phyloP scores from a whole-genome alignment of 495 filamentous ascomycete species.

The Elaphomyces granulatus region DNA sequence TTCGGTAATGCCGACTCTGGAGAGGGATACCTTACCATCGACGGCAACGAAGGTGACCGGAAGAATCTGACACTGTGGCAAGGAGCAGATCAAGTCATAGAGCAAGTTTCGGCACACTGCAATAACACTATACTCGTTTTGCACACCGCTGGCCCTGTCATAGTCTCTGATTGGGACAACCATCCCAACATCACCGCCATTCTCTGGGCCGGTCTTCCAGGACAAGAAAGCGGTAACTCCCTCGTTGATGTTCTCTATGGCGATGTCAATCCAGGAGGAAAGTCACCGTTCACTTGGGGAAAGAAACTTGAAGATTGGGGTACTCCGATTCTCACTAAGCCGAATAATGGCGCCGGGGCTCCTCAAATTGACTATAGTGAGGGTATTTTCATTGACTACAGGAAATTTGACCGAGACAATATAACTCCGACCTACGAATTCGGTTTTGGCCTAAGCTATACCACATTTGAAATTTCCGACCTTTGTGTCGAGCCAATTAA shows the following conservation, averaged over 20 bases:
- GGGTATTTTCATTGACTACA: slow-evolving; percentile 90
- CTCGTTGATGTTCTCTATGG: slow-evolving; percentile 88
- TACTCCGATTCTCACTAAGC: slow-evolving; percentile 53
- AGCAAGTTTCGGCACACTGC: slow-evolving; percentile 58
- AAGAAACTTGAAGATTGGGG: slow-evolving; percentile 60
- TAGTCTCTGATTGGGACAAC: slow-evolving; percentile 61
- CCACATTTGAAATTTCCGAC: slow-evolving; percentile 68
- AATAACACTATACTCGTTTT: slow-evolving; percentile 91
- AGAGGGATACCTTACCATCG: slow-evolving; percentile 73
- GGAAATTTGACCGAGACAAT: slow-evolving; percentile 63
- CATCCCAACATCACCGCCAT: slow-evolving; percentile 91
- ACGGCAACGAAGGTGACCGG: slow-evolving; percentile 77
- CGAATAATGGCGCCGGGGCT: slow-evolving; percentile 52
- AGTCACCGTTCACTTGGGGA: slow-evolving; percentile 82
- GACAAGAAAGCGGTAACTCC: slow-evolving; percentile 84
- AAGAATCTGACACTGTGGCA: slow-evolving; percentile 89
- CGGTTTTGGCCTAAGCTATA: slow-evolving; percentile 82
- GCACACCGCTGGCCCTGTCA: slow-evolving; percentile 69
- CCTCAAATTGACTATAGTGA: slow-evolving; percentile 77
- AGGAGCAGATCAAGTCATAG: slow-evolving; percentile 64
- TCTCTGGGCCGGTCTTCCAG: slow-evolving; percentile 84
- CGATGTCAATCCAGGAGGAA: slow-evolving; percentile 68
- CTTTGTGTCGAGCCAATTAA: slow-evolving; percentile 44
- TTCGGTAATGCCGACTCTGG: slow-evolving; percentile 83
- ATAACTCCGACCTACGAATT: slow-evolving; percentile 79